Percentiles rank a stretch among this genome's conserved stretches.
Conservation (phyloP, 2,329 filamentous ascomycete species). For the Tolypocladium album region DNA sequence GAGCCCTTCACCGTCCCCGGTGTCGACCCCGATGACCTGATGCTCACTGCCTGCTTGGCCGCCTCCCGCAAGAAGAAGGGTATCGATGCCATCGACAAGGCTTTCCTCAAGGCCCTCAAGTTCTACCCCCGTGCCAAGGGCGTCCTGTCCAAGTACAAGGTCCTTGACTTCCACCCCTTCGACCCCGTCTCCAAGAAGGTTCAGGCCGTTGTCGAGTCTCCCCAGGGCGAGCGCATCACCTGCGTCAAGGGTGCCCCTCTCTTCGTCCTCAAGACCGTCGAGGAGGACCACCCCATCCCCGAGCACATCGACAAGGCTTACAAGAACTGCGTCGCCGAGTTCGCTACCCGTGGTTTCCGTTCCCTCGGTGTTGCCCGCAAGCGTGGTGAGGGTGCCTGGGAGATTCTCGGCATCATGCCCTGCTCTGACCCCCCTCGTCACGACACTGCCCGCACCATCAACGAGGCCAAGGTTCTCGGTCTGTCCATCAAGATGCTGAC, state of each 20-base stretch:
- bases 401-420: conserved; percentile 91
- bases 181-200: conserved; percentile 94
- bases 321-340: conserved; percentile 88
- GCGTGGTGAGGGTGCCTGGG: conserved; percentile 70
- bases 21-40: conserved; percentile 77
- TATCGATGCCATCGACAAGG: conserved; percentile 91
- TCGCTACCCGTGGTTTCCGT: conserved; percentile 86
- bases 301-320: conserved; percentile 71
- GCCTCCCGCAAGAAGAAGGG: conserved; percentile 92
- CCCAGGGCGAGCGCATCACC: conserved; percentile 71
- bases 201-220: conserved; percentile 70
- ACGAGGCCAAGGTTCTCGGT: conserved; percentile 79
- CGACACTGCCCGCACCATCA: conserved; percentile 82
- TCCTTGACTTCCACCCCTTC: conserved; percentile 77
- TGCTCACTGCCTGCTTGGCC: conserved; percentile 84
- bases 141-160: conserved; percentile 73
- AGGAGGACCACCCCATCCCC: conserved; percentile 72
- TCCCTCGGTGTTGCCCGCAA: conserved; percentile 89
- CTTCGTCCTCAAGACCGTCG: conserved; percentile 77
- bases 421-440: conserved; percentile 86
- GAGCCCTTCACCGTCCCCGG: conserved; percentile 77
- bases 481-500: conserved; percentile 94
- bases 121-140: conserved; percentile 75
- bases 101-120: conserved; percentile 77
- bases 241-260: conserved; percentile 89